phyloP scores from a whole-genome alignment of 2,329 filamentous ascomycete species.

The Ceratocystis variospora region DNA sequence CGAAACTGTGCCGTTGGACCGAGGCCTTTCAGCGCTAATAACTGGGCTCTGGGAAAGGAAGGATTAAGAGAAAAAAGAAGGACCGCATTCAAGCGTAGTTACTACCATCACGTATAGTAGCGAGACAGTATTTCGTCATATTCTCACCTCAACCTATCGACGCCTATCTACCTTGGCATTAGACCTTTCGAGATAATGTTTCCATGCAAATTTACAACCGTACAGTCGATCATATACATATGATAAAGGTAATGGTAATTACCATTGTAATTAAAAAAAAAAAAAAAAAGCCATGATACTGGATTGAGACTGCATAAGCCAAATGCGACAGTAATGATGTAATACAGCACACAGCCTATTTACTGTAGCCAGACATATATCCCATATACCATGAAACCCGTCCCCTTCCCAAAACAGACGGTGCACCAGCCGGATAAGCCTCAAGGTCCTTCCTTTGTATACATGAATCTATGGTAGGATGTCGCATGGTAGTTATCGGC shows the following conservation, averaged over 20 bases:
- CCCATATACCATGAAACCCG: not conserved
- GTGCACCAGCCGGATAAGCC: not conserved
- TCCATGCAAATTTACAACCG: no score
- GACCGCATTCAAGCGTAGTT: not conserved
- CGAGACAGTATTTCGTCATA: not conserved
- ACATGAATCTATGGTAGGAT: not conserved
- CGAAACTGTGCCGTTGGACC: constrained; percentile 10
- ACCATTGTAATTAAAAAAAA: no score
- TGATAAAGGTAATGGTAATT: no score
- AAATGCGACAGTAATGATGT: not conserved
- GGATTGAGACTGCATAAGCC: not conserved
- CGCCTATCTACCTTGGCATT: no score
- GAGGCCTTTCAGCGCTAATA: not conserved
- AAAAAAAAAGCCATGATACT: no score
- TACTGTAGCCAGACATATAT: not conserved
- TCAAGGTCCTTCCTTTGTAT: not conserved
- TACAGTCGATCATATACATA: no score
- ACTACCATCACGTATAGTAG: not conserved
- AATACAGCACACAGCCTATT: not conserved
- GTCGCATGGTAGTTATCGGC: not conserved
- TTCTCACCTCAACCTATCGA: not conserved
- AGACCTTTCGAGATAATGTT: no score
- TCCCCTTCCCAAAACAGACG: not conserved
- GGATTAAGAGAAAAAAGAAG: not conserved
- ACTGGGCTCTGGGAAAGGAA: not conserved